Percentiles rank a stretch among this genome's conserved stretches.
Evolutionary conservation across 2,329 filamentous ascomycete genomes (phyloP).

Genomic region (Fusarium udum): DNA sequence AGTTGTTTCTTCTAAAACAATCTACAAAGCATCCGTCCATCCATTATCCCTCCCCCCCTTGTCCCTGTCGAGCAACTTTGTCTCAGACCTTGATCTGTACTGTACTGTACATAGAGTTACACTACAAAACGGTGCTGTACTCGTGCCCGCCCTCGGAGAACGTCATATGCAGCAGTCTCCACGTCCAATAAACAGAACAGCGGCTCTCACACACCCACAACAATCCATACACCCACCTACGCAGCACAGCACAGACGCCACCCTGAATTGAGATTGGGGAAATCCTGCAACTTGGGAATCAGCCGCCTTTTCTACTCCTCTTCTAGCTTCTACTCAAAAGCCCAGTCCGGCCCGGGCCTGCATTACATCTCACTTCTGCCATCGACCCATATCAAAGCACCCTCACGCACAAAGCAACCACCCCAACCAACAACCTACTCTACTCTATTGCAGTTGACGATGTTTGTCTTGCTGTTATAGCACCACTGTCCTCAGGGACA

Average conservation of each 20-base stretch:
- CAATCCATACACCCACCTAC: constrained; percentile 28
- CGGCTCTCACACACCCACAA: constrained; percentile 15
- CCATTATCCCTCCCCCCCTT: constrained; percentile 12
- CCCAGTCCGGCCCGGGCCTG: constrained; percentile 40
- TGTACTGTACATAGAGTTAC: constrained; percentile 1
- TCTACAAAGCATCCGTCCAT: neutral
- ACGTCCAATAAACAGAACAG: constrained; percentile 34
- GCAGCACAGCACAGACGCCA: constrained; percentile 31
- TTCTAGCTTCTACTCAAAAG: constrained; percentile 42
- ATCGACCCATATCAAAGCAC: constrained; percentile 33
- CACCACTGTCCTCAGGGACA: constrained; percentile 52
- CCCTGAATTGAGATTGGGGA: constrained; percentile 36
- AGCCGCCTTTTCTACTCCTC: constrained; percentile 36
- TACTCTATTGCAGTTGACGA: constrained; percentile 43
- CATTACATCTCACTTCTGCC: constrained; percentile 35
- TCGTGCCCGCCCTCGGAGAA: constrained; percentile 31
- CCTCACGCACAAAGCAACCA: neutral
- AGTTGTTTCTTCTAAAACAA: constrained; percentile 9
- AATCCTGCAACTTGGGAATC: constrained; percentile 38
- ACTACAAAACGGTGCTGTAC: constrained; percentile 8
- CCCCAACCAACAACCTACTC: constrained; percentile 6
- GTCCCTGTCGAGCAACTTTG: constrained; percentile 21
- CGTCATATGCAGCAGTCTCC: constrained; percentile 43
- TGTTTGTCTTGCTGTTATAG: constrained; percentile 50
- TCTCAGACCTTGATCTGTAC: constrained; percentile 33